phyloP scores from a whole-genome alignment of 148 eudicot genomes.

The Fagopyrum esculentum region DNA sequence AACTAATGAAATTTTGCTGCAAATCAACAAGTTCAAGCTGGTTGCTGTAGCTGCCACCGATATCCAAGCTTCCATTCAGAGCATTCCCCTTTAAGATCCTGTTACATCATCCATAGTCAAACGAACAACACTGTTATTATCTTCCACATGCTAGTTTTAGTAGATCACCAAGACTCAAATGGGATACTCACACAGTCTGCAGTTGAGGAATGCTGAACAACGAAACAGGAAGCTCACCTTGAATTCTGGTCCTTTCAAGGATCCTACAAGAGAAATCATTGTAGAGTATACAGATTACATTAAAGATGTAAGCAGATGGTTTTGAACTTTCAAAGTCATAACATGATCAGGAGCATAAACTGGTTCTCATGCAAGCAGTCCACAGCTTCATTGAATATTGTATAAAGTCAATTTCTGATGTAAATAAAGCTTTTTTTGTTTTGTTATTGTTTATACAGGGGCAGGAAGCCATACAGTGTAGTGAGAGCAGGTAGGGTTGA shows the following conservation, averaged over 20 bases:
- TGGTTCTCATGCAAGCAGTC: not conserved
- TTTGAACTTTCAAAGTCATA: not conserved
- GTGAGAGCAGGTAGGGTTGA: constrained; percentile 42
- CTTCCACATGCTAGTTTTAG: not conserved
- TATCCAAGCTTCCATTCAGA: constrained; percentile 48
- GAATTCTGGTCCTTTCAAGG: constrained; percentile 39
- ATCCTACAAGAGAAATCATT: constrained; percentile 23
- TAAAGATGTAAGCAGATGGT: not conserved
- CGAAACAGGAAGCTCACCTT: constrained; percentile 37
- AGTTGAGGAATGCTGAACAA: constrained; percentile 52
- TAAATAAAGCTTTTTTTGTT: not conserved
- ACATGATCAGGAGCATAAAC: not conserved
- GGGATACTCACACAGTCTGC: constrained; percentile 51
- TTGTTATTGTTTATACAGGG: not conserved
- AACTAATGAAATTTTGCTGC: constrained; percentile 42
- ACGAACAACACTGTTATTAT: not conserved
- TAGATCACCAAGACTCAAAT: not conserved
- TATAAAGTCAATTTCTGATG: not conserved
- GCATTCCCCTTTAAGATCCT: constrained; percentile 40
- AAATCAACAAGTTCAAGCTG: constrained; percentile 52
- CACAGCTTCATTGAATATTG: not conserved
- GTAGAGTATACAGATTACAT: not conserved
- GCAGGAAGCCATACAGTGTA: constrained; percentile 33
- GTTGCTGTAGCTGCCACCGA: constrained; percentile 41
- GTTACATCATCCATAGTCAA: constrained; percentile 9